Base-by-base conservation (phyloP, 2,329 filamentous ascomycete genomes). In the Sarocladium brachiariae region DNA sequence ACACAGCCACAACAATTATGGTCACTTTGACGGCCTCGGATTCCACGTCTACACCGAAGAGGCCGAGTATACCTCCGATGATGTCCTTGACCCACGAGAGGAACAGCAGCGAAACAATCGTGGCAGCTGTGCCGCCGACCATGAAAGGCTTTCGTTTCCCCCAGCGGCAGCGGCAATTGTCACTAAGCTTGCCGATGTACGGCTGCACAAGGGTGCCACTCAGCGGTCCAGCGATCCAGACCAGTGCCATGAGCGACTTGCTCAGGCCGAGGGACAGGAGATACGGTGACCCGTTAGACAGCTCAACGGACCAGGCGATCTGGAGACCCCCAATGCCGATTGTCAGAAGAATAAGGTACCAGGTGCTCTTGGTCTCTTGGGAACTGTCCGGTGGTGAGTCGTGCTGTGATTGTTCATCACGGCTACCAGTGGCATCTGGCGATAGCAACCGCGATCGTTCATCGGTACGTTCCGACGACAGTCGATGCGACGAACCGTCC, bases 241-340 rank as follows among this genome's bases (percentile, higher is more conserved):
- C 87, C 56, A 91, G 75, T 16, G 88, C 87, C 74, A 92, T 86
- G 38, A 91, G 70, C 33, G 87, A 86, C 70, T 92, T 91, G 75
- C 83, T 89, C 67, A 93, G 76, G 10, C 88, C 88, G 25, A 93
- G 78, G 1, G 87, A 90, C 35, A 92, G 72, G 35, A 93, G 72
- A 62, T 87, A 93, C 5, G 88, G 87, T 50, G 92, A 96, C 59
- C 91, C 91, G 71, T 95, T 92, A 50, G 90, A 95, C 37, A 96
- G 76, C 67, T 97, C 92, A 37, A 96, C 90, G 1, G 91, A 91
- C 92, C 92, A 97, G 24, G 92, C 90, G 58, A 97, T 87, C 70
- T 97, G 92, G 55, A 97, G 73, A 21, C 89, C 92, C 53, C 89
- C 89, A 58, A 96, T 87, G 63, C 87, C 84, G 54, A 96, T 75